Evolutionary conservation across 768 basidiomycete species (phyloP).

Genomic region (Lactarius deliciosus): DNA sequence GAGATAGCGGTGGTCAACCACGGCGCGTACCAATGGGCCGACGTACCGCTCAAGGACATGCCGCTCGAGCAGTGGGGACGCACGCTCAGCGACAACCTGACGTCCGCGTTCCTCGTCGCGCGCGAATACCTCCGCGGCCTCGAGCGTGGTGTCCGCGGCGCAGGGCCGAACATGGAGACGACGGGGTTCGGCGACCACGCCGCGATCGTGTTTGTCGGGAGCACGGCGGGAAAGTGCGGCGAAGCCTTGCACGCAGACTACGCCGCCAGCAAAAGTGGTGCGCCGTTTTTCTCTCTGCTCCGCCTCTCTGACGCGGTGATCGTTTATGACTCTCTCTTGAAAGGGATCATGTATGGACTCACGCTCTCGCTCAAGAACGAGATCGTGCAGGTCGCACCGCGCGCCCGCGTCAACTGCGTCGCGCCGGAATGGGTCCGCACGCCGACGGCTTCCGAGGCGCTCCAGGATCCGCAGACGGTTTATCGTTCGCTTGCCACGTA

Average conservation of each 20-base stretch:
- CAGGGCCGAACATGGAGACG: slow-evolving; percentile 17
- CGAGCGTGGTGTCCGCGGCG: slow-evolving; percentile 21
- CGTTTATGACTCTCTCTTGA: no score
- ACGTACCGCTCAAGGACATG: slow-evolving; percentile 56
- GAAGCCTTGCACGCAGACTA: slow-evolving; percentile 70
- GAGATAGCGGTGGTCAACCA: slow-evolving; percentile 65
- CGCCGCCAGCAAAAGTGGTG: slow-evolving; percentile 67
- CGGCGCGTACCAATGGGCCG: slow-evolving; percentile 48
- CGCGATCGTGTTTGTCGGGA: slow-evolving; percentile 64
- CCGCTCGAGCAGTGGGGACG: slow-evolving; percentile 60
- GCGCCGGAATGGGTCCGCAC: slow-evolving; percentile 63
- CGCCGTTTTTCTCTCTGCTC: slow-evolving; percentile 23
- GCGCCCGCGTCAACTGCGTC: slow-evolving; percentile 67
- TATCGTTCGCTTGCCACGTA: slow-evolving; percentile 70
- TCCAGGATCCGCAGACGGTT: slow-evolving; percentile 54
- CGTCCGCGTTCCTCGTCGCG: slow-evolving; percentile 65
- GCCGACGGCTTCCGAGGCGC: slow-evolving; percentile 56
- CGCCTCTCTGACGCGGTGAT: no score
- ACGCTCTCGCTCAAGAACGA: slow-evolving; percentile 73
- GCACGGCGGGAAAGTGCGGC: slow-evolving; percentile 71
- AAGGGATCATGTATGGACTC: slow-evolving; percentile 73
- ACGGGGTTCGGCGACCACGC: slow-evolving; percentile 43
- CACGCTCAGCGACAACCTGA: slow-evolving; percentile 63
- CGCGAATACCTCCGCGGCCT: slow-evolving; percentile 57
- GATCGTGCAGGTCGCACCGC: slow-evolving; percentile 72